Base-by-base conservation (phyloP, 2,329 filamentous ascomycete genomes). In the Diplodia scrobiculata region DNA sequence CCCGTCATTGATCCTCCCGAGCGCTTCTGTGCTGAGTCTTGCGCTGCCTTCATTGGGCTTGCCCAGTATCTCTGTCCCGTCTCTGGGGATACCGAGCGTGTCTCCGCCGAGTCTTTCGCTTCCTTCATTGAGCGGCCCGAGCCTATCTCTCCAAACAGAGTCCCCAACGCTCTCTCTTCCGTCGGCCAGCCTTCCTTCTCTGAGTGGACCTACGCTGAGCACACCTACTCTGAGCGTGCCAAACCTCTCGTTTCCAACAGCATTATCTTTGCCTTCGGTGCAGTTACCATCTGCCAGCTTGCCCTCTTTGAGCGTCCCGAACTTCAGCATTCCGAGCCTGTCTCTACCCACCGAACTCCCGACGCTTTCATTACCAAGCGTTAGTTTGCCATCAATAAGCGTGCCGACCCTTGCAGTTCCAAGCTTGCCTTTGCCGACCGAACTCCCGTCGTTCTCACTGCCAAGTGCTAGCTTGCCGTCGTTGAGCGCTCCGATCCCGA, bases 391-490 rank as follows among this genome's bases (percentile, higher is more conserved):
- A 2, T 47, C 34, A 34, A 19, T 63, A 1, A 41, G 19, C 3
- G 14, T 38, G 27, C 59, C 47, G 34, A 36, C 9, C 34, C 34
- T 36, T 25, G 25, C 25, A 25, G 21, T 19, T 14, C 36, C 47
- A 5, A 47, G 38, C 14, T 32, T 60, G 14, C 21, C 41, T 11
- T 17, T 62, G 17, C 41, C 58, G n/a, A 62, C 58, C 6, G 51
- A 48, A 13, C 25, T 65, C 10, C 51, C 62, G 21, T 55, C 62
- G 17, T 13, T 65, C 5, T 52, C 34, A 27, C 29, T 53, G 11
- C 62, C 62, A 6, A 32, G 25, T 3, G 1, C 54, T 3, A 45
- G 19, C 14, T n/a, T 45, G 19, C 50, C 48, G 5, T 47, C 34
- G 48, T 29, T 63, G 7, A 52, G 47, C 6, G 14, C 36, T 41